phyloP scores from a whole-genome alignment of 768 basidiomycete species.

The Rhizopogon vinicolor region DNA sequence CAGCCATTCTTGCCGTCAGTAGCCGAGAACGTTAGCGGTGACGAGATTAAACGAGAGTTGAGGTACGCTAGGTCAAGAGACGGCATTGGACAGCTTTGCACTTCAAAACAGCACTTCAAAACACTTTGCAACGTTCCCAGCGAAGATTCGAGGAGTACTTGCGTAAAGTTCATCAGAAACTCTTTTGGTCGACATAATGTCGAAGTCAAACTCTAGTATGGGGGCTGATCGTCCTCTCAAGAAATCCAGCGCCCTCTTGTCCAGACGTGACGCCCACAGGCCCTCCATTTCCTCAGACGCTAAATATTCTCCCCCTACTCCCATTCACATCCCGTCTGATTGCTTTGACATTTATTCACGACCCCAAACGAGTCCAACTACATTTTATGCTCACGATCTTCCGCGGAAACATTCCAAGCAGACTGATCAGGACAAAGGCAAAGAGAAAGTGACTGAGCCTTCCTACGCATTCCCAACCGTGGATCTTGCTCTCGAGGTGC shows the following conservation, averaged over 20 bases:
- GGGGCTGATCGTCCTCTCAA: conserved; percentile 36
- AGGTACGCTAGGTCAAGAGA: neutral
- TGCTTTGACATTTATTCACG: conserved; percentile 47
- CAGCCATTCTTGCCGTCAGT: neutral
- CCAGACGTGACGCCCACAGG: conserved; percentile 44
- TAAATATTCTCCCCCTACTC: conserved; percentile 10
- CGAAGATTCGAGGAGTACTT: neutral
- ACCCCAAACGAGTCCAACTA: conserved; percentile 31
- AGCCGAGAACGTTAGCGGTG: neutral
- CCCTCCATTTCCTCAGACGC: conserved; percentile 11
- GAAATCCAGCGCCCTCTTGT: conserved; percentile 55
- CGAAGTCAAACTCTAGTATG: conserved; percentile 8
- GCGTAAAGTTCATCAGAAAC: neutral
- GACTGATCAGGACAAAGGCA: conserved; percentile 19
- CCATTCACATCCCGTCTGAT: conserved; percentile 20
- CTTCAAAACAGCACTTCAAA: neutral
- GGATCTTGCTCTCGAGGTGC: conserved; percentile 19
- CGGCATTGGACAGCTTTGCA: neutral
- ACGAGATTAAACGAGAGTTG: neutral
- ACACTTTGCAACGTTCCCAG: neutral
- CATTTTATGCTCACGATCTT: conserved; percentile 6
- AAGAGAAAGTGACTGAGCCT: conserved; percentile 16
- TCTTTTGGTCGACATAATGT: conserved; percentile 12
- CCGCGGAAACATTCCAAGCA: conserved; percentile 21
- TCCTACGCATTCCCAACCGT: conserved; percentile 25